Conservation (phyloP, 768 basidiomycete genomes). For the Clitopilus hobsonii region DNA sequence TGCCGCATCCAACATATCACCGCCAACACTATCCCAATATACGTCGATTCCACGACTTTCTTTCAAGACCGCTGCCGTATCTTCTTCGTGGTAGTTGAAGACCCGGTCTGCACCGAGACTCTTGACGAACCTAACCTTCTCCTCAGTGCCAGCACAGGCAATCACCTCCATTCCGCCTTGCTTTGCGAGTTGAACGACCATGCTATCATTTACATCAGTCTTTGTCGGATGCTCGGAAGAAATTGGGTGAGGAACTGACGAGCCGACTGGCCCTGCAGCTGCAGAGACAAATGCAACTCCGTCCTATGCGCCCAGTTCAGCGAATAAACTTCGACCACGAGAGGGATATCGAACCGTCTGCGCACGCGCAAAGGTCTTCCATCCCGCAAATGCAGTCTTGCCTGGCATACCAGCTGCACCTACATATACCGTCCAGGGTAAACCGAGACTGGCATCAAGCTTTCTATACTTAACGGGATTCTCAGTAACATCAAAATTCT, state of each 20-base stretch:
- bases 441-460: conserved; percentile 34
- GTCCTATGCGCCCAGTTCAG: conserved; percentile 19
- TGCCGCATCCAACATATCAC: conserved; percentile 54
- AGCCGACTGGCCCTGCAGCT: conserved; percentile 51
- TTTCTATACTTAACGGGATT: conserved; percentile 15
- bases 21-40: conserved; percentile 60
- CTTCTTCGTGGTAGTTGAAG: conserved; percentile 68
- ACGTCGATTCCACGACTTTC: conserved; percentile 47
- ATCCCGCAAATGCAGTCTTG: conserved; percentile 32
- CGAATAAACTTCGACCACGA: background rate
- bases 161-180: conserved; percentile 57
- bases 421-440: conserved; percentile 45
- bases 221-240: too few species aligned
- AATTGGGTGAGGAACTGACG: conserved; percentile 45
- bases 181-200: conserved; percentile 50
- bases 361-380: conserved; percentile 32
- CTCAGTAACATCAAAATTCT: conserved; percentile 19
- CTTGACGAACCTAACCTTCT: conserved; percentile 60
- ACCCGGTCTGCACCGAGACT: conserved; percentile 59
- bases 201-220: too few species aligned
- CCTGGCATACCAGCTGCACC: conserved; percentile 50
- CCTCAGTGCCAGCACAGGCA: conserved; percentile 64
- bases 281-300: conserved; percentile 35
- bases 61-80: conserved; percentile 43
- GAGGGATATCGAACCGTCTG: conserved; percentile 22